Evolutionary conservation across 495 filamentous ascomycete species (phyloP), one percentile per base, ranked within the genome.

Genomic region (Aspergillus affinis): DNA sequence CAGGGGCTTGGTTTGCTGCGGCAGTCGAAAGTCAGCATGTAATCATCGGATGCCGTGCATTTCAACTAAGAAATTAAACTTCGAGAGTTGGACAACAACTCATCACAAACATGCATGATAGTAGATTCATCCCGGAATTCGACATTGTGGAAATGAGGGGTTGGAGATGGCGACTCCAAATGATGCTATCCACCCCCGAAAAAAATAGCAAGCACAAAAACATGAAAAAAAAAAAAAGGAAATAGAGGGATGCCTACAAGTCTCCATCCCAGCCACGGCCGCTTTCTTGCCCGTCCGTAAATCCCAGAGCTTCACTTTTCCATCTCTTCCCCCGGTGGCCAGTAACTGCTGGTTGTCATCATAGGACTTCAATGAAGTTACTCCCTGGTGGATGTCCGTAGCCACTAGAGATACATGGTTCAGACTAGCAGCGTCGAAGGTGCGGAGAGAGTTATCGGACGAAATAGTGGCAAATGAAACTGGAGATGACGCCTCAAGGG

Each of bases 381-480:
- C 78, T 8, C 74, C 75, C 9, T 61, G 64, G 48, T 82, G 76
- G n/a, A 72, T 66, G 50, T 72, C 65, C 8, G 58, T 30, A 3
- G 70, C 66, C 32, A 74, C 57, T 36, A 77, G 66, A 19, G 73
- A 70, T 7, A 69, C 66, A 50, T 72, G 69, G 26, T 70, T 59
- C 41, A 84, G 71, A 51, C 67, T 64, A 19, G 72, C 55, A 21
- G 71, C 72, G 63, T 82, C 78, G 58, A 84, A 72, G 1, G 82
- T 55, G 23, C 81, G 78, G 49, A 84, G 66, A 12, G 82, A 83
- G 69, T 84, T 80, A 69, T 83, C 81, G n/a, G 82, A 84, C 3
- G 81, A 79, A 59, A 84, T 82, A 15, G 78, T 77, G 4, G 80
- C 82, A 53, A 84, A 75, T 6, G 62, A 59, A 7, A 63, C 66